Evolutionary conservation across 352 stramenopile genomes (phyloP).

Genomic region (Globisporangium megalacanthum): DNA sequence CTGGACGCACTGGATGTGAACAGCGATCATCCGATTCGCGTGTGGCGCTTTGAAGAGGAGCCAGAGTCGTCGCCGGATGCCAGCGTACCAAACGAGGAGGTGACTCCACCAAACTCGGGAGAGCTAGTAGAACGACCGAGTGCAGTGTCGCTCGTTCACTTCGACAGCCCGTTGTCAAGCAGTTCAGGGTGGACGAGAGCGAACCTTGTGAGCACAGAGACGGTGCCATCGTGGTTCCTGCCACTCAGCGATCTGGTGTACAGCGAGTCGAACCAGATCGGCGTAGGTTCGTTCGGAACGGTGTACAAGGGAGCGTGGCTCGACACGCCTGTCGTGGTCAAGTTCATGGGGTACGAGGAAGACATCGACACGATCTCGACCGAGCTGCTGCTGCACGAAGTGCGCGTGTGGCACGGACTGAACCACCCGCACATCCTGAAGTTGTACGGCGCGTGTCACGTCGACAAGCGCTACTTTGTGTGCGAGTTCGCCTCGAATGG

Average conservation of each 20-base stretch:
- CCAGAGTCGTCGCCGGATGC: neutral
- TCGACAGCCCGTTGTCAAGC: neutral
- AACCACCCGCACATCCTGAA: no score
- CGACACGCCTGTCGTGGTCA: conserved; percentile 2
- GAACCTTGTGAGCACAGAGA: neutral
- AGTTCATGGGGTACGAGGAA: neutral
- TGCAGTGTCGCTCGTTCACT: neutral
- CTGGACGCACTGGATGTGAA: conserved; percentile 1
- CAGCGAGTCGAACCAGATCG: neutral
- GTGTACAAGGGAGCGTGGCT: conserved; percentile 2
- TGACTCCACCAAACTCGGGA: neutral
- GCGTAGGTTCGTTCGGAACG: neutral
- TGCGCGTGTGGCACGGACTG: neutral
- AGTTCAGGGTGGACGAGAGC: neutral
- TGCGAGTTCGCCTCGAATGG: neutral
- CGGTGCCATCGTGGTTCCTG: neutral
- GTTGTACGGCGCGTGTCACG: no score
- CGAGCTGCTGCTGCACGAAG: neutral
- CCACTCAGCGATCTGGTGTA: conserved; percentile 3
- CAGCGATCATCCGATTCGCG: conserved; percentile 1
- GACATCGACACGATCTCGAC: conserved; percentile 2
- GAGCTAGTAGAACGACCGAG: neutral
- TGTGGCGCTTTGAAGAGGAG: neutral
- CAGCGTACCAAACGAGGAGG: neutral
- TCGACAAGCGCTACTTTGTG: no score